Base-by-base conservation (phyloP, 2,329 filamentous ascomycete genomes). In the Colletotrichum musicola region DNA sequence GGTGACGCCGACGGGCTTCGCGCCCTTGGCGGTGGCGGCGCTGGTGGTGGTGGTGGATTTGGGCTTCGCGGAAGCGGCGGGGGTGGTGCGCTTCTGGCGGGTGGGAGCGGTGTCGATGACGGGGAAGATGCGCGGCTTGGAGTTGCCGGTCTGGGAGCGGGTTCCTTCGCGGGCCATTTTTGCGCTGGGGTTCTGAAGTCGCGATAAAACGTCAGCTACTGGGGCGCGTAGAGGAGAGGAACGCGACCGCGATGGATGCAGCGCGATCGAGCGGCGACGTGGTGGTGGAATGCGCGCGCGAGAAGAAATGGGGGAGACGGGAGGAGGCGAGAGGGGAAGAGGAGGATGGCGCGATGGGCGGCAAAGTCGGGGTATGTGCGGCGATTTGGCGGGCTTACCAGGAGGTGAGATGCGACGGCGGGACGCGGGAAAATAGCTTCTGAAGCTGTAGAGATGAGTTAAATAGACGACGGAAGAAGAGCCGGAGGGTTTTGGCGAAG, bases 131-230 rank as follows among this genome's bases (percentile, higher is more conserved):
- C 86, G 84, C 70, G 86, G 85, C 76, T 82, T 83, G 71, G 84
- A 83, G 79, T 84, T 82, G 81, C 84, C 84, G 42, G 84, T 86
- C 73, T 79, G 77, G 57, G 85, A 86, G 76, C 84, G 83, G 62
- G 84, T 86, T 72, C 83, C 83, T 80, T 85, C 84, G 75, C 83
- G 83, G 73, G 81, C 77, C 84, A 86, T 86, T 68, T 72, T 61
- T 46, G 44, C 42, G 16, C 9, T 38, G 54, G 30, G 44, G 42
- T 50, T 50, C 22, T n/a, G 49, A 22, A 16, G 49, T 56, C 53
- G 65, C 62, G 18, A 1, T 25, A 7, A 2, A 6, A 18, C 16
- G 25, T 61, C 5, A 18, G 62, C 16, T 18, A 9, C 1, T 4
- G 25, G 20, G 14, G 30, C 2, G 35, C 3, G 16, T 30, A 18